Evolutionary conservation across 306 rosid species (phyloP).

Genomic region (Sphenostylis stenocarpa): DNA sequence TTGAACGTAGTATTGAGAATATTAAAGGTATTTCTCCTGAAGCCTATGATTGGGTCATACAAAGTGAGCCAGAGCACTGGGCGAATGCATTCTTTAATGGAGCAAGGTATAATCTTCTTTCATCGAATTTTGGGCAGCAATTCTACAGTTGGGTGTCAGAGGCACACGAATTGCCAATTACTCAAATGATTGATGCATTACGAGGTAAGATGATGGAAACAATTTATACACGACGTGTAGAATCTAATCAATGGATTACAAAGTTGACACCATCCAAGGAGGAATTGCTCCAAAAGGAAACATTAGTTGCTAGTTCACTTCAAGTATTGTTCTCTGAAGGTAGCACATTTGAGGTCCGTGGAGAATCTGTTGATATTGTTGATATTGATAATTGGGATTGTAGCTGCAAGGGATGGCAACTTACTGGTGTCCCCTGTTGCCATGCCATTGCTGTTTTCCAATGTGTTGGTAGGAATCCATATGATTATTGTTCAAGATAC

Average conservation of each 20-base stretch:
- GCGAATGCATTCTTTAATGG: constrained; percentile 82
- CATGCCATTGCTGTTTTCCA: constrained; percentile 84
- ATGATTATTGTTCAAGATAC: constrained; percentile 84
- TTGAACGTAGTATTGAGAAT: constrained; percentile 63
- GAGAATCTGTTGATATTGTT: constrained; percentile 72
- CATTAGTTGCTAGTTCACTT: constrained; percentile 49
- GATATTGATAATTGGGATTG: constrained; percentile 86
- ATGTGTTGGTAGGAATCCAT: constrained; percentile 62
- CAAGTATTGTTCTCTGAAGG: constrained; percentile 67
- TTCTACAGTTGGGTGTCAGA: constrained; percentile 92
- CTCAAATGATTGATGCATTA: constrained; percentile 86
- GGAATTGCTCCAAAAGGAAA: constrained; percentile 69
- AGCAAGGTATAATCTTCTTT: constrained; percentile 76
- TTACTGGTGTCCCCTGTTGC: constrained; percentile 87
- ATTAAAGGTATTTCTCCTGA: constrained; percentile 91
- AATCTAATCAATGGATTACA: constrained; percentile 75
- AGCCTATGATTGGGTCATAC: constrained; percentile 84
- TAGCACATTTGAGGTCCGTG: constrained; percentile 78
- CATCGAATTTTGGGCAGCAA: constrained; percentile 78
- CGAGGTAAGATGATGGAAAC: constrained; percentile 91
- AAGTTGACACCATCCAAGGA: constrained; percentile 85
- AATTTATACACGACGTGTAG: constrained; percentile 57
- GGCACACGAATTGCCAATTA: constrained; percentile 92
- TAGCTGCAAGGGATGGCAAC: constrained; percentile 91
- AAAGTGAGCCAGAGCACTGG: constrained; percentile 89